Percentiles rank a stretch among this genome's conserved stretches.
These are phyloP conservation scores for Daldinia sp. DNA, from an alignment of 2,329 filamentous ascomycete species.

Conservation along the genomic window DNA sequence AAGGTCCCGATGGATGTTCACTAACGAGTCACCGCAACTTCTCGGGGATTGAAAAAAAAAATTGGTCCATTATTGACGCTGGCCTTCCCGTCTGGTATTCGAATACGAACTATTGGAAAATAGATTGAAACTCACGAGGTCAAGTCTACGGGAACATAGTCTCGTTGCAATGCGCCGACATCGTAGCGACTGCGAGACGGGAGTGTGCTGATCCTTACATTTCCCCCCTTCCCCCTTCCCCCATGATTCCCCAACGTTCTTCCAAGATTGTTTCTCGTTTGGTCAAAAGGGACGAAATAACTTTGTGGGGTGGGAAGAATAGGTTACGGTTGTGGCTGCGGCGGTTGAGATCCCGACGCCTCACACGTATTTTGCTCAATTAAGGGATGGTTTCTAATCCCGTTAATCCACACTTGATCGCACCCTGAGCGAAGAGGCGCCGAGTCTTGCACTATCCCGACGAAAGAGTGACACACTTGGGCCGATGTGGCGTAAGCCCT, in stretches of 20 bases:
- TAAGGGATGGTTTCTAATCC: conserved; percentile 10
- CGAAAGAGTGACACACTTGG: conserved; percentile 23
- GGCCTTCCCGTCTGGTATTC: conserved; percentile 14
- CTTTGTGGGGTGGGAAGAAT: conserved; percentile 21
- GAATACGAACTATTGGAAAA: conserved; percentile 37
- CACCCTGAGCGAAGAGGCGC: conserved; percentile 16
- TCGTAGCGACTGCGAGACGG: conserved; percentile 30
- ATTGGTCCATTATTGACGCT: conserved; percentile 23
- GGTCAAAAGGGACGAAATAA: not conserved
- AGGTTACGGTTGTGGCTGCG: conserved; percentile 26
- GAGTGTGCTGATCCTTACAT: conserved; percentile 25
- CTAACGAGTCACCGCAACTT: conserved; percentile 19
- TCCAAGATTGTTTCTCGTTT: not conserved
- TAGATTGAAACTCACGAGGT: conserved; percentile 15
- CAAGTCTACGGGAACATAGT: conserved; percentile 14
- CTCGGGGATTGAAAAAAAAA: conserved; percentile 18
- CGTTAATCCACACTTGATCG: conserved; percentile 9
- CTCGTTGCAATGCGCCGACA: conserved; percentile 23
- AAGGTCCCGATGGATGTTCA: conserved; percentile 16
- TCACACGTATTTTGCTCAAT: conserved; percentile 30
- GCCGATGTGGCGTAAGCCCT: conserved; percentile 29
- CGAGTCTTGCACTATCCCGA: conserved; percentile 24
- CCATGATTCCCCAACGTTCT: not conserved
- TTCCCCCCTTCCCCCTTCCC: not conserved
- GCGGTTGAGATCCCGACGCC: conserved; percentile 37